Conservation (phyloP, 192 early-diverging fungal species). For the Mortierella hygrophila region DNA sequence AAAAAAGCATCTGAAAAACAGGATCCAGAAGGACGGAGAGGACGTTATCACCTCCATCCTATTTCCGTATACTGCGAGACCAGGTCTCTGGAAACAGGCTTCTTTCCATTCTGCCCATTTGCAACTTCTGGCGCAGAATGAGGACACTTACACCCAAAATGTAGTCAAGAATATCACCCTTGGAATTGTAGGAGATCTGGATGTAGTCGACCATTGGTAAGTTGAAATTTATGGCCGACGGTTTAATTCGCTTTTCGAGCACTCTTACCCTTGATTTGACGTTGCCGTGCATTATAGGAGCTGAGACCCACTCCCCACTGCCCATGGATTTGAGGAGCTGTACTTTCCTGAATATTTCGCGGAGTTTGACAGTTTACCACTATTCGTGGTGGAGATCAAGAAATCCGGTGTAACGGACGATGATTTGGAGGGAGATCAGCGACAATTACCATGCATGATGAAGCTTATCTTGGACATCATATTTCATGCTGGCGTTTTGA, state of each 20-base stretch:
- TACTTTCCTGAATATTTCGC: constrained; percentile 33
- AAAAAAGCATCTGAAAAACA: constrained; percentile 7
- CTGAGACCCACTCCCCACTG: constrained; percentile 19
- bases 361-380: constrained; percentile 12
- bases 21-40: not conserved
- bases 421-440: constrained; percentile 22
- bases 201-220: not conserved
- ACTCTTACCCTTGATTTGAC: not conserved
- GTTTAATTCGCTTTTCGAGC: not conserved
- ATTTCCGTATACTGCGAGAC: not conserved
- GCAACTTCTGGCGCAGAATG: not conserved
- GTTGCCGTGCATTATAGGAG: not conserved
- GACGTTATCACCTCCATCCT: not conserved
- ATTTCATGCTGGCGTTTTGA: constrained; percentile 18
- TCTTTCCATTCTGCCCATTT: constrained; percentile 2
- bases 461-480: constrained; percentile 18
- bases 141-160: not conserved
- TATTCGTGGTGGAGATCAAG: constrained; percentile 31
- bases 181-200: not conserved
- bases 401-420: constrained; percentile 4
- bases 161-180: not conserved
- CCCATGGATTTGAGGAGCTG: constrained; percentile 26
- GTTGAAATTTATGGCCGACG: not conserved
- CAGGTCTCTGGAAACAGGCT: constrained; percentile 13
- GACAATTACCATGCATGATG: constrained; percentile 23